Base-by-base conservation (phyloP, 106 monocot species). In the Amphibolis antarctica region DNA sequence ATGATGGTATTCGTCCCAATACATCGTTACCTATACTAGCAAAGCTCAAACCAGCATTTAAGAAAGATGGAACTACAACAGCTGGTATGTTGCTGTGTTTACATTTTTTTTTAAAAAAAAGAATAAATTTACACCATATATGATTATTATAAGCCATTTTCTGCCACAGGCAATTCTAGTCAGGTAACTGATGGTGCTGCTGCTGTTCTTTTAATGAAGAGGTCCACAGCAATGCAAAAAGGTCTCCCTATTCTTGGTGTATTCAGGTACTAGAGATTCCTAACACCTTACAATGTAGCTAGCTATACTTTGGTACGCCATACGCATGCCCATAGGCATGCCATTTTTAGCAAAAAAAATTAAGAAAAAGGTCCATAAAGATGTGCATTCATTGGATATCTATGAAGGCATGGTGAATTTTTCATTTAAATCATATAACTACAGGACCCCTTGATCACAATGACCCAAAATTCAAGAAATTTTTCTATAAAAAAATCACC, bases 161-260 rank as follows among this genome's bases (percentile, higher is more conserved):
- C 10, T 44, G 28, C 24, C 64, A 5, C 59, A 91, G 91, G 91
- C 13, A 91, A 91, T 83, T 80, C 86, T 60, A 91, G 91, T 63
- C 91, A 91, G 69, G 55, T 86, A 47, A 91, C 80, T 72, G 91
- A 91, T 81, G 86, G 91, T 72, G 91, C 86, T 64, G 91, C 83
- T 44, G 91, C 86, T 31, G 91, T 91, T 43, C 86, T 91, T n/a
- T 79, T 91, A 20, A 91, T 91, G 91, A 91, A 74, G 58, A 86
- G 86, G 67, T 76, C 67, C 74, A 36, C 79, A 11, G 86, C 91
- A 55, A 31, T 77, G 77, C 54, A 68, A 59, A 91, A 86, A 71
- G 91, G 86, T 6, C 78, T 86, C 52, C 91, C 86, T 29, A 83
- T 91, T 68, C 83, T 91, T 36, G 91, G 91, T 63, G 76, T 91